These are phyloP conservation scores for Rhododendron henanense DNA, from an alignment of 148 eudicot genomes.

Conservation along the genomic window DNA sequence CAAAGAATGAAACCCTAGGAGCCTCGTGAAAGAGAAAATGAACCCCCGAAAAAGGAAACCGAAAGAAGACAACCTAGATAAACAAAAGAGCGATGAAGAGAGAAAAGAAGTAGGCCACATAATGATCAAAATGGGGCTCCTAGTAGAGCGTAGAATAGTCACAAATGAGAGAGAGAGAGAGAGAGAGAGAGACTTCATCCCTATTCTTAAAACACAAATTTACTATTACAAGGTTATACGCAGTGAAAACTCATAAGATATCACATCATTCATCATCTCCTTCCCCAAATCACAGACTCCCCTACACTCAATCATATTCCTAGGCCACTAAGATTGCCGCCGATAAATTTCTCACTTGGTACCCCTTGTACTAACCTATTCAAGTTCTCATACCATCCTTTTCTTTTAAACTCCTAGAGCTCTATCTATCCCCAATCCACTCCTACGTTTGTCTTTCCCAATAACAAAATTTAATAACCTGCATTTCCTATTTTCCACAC, in stretches of 20 bases:
- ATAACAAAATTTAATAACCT: background rate
- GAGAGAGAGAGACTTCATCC: background rate
- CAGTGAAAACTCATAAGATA: background rate
- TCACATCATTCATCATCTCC: background rate
- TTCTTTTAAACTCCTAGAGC: background rate
- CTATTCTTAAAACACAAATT: background rate
- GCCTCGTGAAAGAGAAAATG: background rate
- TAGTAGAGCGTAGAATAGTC: background rate
- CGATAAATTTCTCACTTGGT: background rate
- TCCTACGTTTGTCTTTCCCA: background rate
- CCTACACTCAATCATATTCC: background rate
- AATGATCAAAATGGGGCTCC: background rate
- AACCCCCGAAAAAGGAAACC: background rate
- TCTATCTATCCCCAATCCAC: background rate
- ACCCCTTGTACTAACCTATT: background rate
- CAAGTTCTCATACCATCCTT: background rate
- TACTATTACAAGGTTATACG: background rate
- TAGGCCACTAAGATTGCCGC: background rate
- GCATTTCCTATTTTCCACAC: background rate
- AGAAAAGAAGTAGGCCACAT: background rate
- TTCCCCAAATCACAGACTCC: background rate
- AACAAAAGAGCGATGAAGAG: background rate
- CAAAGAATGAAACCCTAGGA: background rate
- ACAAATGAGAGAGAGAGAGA: background rate
- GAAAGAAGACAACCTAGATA: background rate